phyloP scores from a whole-genome alignment of 306 rosid species.

The Lablab purpureus region DNA sequence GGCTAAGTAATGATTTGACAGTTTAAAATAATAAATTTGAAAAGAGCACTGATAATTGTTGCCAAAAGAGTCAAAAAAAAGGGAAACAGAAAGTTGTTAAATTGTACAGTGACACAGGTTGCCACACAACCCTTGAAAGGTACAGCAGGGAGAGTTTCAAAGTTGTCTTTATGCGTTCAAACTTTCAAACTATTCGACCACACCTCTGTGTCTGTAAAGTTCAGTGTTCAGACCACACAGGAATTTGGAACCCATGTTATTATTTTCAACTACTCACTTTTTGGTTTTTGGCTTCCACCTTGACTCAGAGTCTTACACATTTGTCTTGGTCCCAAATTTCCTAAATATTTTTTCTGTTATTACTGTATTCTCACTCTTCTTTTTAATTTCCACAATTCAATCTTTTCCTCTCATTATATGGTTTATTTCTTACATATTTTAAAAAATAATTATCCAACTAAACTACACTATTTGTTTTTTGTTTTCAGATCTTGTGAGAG shows the following conservation, averaged over 20 bases:
- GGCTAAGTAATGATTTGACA: not conserved
- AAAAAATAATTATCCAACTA: not conserved
- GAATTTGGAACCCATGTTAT: slow-evolving; percentile 12
- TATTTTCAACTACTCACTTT: not conserved
- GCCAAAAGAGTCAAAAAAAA: slow-evolving; percentile 40
- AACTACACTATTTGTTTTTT: not conserved
- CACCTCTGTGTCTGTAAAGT: not conserved
- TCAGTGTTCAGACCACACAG: not conserved
- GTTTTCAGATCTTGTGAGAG: not conserved
- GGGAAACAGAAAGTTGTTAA: slow-evolving; percentile 16
- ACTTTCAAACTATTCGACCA: not conserved
- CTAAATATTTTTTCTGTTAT: slow-evolving; percentile 31
- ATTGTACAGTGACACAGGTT: slow-evolving; percentile 34
- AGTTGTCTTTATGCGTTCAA: slow-evolving; percentile 22
- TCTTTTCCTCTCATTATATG: not conserved
- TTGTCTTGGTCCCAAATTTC: not conserved
- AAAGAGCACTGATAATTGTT: not conserved
- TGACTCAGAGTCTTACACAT: not conserved
- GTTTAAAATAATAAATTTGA: not conserved
- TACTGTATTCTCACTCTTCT: not conserved
- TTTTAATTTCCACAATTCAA: not conserved
- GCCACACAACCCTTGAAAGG: slow-evolving; percentile 22
- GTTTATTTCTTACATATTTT: too few relatives aligned
- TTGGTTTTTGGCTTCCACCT: not conserved
- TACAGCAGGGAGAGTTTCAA: slow-evolving; percentile 28